Base-by-base conservation (phyloP, 1,139 yeast genomes). In the Torulaspora globosa region DNA sequence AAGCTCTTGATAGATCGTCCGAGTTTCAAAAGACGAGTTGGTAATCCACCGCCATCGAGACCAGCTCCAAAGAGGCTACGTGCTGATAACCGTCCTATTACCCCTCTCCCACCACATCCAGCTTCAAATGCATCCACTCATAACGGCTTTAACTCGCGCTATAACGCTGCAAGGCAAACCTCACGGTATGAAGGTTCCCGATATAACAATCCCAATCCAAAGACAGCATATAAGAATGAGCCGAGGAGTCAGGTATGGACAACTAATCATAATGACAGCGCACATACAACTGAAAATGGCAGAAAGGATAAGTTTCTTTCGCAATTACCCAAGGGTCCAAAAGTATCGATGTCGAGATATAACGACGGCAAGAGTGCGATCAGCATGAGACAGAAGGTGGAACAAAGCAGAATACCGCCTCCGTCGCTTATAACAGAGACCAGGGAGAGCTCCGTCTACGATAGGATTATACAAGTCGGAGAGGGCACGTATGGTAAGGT, bases 401-500 rank as follows among this genome's bases (percentile, higher is more conserved):
- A 28, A 14, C 27, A 18, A 9, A 39, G 29, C 23, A 38, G 39
- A 37, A 32, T 27, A 35, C 39, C 48, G 41, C 37, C 52, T n/a
- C 45, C 48, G 24, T 44, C 56, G 5, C 46, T 55, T 26, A 15
- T 53, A 6, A 43, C 48, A 5, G 53, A 53, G 36, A 47, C 50
- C 31, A 51, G 58, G 19, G 45, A 52, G 3, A 42, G 53, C 2
- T 62, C 67, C 1, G 54, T 62, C 12, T 63, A 62, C 49, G 63
- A 59, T 44, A 57, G 63, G 36, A 54, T 62, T 15, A 60, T 68
- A 16, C 85, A 80, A 60, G 84, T 82, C 51, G 89, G 95, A 19
- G 94, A 85, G 66, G 95, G 95, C 3, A 88, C 95, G 0, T 85
- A 85, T 60, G 89, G 94, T 10, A 76, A 82, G 45, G 95, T 85